phyloP scores from a whole-genome alignment of 2,329 filamentous ascomycete genomes.

The Phaeosphaeriaceae sp. region DNA sequence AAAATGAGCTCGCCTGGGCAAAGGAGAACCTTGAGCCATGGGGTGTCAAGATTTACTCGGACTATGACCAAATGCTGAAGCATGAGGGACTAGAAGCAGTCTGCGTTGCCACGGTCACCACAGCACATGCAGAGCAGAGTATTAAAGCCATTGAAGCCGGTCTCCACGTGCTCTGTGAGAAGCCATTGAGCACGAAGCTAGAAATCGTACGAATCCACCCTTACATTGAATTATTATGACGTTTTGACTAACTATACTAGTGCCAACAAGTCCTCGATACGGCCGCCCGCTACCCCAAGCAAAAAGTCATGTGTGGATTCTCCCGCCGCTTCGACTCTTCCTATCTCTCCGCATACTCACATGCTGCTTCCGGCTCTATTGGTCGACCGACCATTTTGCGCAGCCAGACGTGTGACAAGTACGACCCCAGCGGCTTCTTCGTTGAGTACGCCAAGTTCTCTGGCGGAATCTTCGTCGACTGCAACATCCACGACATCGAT shows the following conservation, averaged over 20 bases:
- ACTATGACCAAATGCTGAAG: constrained; percentile 65
- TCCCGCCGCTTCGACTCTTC: constrained; percentile 71
- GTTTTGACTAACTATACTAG: constrained; percentile 42
- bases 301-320: constrained; percentile 73
- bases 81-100: constrained; percentile 63
- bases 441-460: constrained; percentile 70
- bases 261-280: constrained; percentile 67
- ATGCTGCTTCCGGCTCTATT: constrained; percentile 62
- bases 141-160: constrained; percentile 63
- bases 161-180: constrained; percentile 66
- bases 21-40: constrained; percentile 57
- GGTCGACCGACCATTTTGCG: constrained; percentile 67
- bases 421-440: constrained; percentile 71
- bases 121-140: constrained; percentile 64
- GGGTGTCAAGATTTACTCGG: constrained; percentile 60
- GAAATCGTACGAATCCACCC: constrained; percentile 58
- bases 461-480: constrained; percentile 75
- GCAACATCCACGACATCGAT: constrained; percentile 74
- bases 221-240: not conserved
- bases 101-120: constrained; percentile 62
- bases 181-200: constrained; percentile 65
- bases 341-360: constrained; percentile 66
- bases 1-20: constrained; percentile 57
- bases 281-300: constrained; percentile 61
- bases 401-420: constrained; percentile 71